Conservation (phyloP, 78 protist genomes). For the Pelomyxa schiedti region DNA sequence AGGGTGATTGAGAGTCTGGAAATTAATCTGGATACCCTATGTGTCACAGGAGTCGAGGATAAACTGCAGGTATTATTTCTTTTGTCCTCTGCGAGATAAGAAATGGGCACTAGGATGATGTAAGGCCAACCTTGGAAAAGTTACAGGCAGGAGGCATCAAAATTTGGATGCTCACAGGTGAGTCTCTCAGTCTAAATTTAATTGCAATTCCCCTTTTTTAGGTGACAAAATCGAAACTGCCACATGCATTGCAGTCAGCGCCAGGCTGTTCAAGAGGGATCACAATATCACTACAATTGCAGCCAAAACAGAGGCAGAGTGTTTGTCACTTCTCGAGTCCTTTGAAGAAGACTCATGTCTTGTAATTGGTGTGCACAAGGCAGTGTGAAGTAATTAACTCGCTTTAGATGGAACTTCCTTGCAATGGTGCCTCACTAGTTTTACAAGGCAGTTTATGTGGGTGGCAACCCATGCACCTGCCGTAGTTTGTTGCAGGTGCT, state of each 20-base stretch:
- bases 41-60: constrained; percentile 86
- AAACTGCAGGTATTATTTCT: constrained; percentile 45
- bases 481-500: constrained; percentile 84
- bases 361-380: too few relatives aligned
- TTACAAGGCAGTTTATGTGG: constrained; percentile 43
- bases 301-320: constrained; percentile 21
- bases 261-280: constrained; percentile 55
- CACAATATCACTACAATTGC: constrained; percentile 43
- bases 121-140: constrained; percentile 66
- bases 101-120: constrained; percentile 57
- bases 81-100: constrained; percentile 67
- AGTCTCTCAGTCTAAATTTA: background rate
- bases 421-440: constrained; percentile 48
- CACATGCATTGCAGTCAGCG: constrained; percentile 70
- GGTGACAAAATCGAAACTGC: constrained; percentile 85
- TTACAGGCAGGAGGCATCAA: constrained; percentile 76
- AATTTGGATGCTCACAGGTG: constrained; percentile 95
- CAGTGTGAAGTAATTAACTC: background rate
- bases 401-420: constrained; percentile 67
- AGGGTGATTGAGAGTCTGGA: constrained; percentile 50
- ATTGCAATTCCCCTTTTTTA: background rate
- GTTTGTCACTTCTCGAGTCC: constrained; percentile 27
- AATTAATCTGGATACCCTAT: constrained; percentile 52
- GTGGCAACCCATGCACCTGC: constrained; percentile 69
- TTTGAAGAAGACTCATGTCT: too few relatives aligned